Evolutionary conservation across 176 grass and related monocot genomes (phyloP).

Genomic region (Echinochloa phyllopogon): DNA sequence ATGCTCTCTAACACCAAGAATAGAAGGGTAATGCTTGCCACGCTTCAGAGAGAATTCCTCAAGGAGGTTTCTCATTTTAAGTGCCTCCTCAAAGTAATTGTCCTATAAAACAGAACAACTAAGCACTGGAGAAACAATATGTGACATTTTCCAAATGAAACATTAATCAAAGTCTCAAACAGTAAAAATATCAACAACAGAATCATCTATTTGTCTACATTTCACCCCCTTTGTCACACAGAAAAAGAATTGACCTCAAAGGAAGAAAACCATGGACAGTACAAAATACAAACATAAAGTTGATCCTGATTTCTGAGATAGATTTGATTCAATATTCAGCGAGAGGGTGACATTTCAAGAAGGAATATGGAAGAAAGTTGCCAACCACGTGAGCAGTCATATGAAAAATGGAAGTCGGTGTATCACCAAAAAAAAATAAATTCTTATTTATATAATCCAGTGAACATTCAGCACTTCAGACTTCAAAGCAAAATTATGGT

Average conservation of each 20-base stretch:
- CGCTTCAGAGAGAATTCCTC: conserved; percentile 79
- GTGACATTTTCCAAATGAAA: neutral
- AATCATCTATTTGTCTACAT: neutral
- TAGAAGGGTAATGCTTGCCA: conserved; percentile 77
- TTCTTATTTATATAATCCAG: neutral
- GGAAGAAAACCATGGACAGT: neutral
- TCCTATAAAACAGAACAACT: conserved; percentile 61
- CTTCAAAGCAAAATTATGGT: neutral
- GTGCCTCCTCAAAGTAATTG: conserved; percentile 96
- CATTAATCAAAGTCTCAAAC: neutral
- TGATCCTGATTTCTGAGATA: neutral
- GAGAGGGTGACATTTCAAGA: neutral
- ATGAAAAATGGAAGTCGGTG: neutral
- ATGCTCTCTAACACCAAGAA: conserved; percentile 95
- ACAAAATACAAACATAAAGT: neutral
- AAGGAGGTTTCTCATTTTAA: conserved; percentile 97
- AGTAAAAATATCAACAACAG: conserved; percentile 2
- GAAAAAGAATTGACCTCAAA: neutral
- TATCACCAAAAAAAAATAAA: neutral
- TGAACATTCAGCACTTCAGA: neutral
- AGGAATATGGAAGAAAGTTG: neutral
- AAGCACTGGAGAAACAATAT: conserved; percentile 19
- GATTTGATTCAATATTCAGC: neutral
- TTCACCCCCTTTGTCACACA: conserved; percentile 8
- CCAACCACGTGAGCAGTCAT: neutral